Evolutionary conservation across 768 basidiomycete species (phyloP), one percentile per base, ranked within the genome.

Genomic region (Pleurotus tuoliensis): DNA sequence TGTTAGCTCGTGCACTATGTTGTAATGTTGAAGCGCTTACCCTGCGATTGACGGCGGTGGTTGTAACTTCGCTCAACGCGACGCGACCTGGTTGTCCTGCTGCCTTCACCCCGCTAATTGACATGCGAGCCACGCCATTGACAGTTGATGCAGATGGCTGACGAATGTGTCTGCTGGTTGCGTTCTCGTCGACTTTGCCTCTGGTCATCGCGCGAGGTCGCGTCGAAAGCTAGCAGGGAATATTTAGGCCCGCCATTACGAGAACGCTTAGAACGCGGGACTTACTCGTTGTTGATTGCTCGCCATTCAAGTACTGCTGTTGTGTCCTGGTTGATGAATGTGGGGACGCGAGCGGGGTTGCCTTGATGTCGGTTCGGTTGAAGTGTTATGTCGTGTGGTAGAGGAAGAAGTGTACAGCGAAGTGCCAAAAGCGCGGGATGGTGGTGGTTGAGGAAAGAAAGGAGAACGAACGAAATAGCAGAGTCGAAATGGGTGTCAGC

Each of bases 21-120:
- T 13, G 15, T 15, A 41, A 43, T 12, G 43, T n/a, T 5, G 20
- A 34, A 6, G 12, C 9, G 56, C 81, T 61, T 65, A 88, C 89
- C 76, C 88, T 91, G 68, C 84, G 82, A 70, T 90, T 91, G 51
- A 90, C 82, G 56, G 87, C 85, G 59, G 82, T 82, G 50, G 82
- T 86, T 45, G 88, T 88, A 60, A 94, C 92, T 72, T 94, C 92
- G 57, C 85, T 83, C 49, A 95, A 79, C 40, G 86, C 91, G 30
- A 87, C 79, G 61, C 93, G 82, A 11, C 51, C 51, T 67, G 85
- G 83, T 18, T 77, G 72, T 43, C 74, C 78, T 34, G 74, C 75
- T 34, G 73, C 75, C 77, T 92, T 93, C 62, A 76, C 70, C 37
- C 64, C 69, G 59, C 73, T 73, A 56, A 80, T 77, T 47, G 78